Evolutionary conservation across 495 filamentous ascomycete genomes (phyloP).

Genomic region (Antarctomyces pellizariae): DNA sequence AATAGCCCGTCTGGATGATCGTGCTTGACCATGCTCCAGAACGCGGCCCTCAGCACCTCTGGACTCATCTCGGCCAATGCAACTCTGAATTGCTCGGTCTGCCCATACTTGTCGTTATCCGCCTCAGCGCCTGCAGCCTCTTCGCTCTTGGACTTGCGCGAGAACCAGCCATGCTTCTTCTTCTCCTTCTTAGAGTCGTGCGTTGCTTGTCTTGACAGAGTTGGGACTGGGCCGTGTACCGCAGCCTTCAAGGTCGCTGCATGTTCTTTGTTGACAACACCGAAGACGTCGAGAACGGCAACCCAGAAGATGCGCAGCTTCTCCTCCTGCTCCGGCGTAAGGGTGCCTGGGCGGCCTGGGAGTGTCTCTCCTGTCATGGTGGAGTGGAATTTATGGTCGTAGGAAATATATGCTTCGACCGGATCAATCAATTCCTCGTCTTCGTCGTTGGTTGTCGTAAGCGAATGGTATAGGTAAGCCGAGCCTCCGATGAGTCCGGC

Average conservation of each 20-base stretch:
- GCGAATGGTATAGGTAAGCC: too few relatives aligned
- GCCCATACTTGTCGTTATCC: slow-evolving; percentile 83
- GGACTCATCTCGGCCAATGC: slow-evolving; percentile 52
- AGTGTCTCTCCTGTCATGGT: slow-evolving; percentile 11
- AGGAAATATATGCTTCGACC: too few relatives aligned
- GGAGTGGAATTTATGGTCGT: too few relatives aligned
- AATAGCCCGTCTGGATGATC: slow-evolving; percentile 80
- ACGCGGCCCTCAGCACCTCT: slow-evolving; percentile 53
- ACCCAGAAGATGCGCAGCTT: slow-evolving; percentile 80
- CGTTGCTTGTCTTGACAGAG: slow-evolving; percentile 4
- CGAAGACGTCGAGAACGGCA: slow-evolving; percentile 55
- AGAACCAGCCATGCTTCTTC: slow-evolving; percentile 43
- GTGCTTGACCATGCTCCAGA: slow-evolving; percentile 93
- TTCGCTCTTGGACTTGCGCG: slow-evolving; percentile 34
- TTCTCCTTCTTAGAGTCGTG: slow-evolving; percentile 35
- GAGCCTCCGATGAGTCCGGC: too few relatives aligned
- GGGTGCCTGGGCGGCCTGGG: slow-evolving; percentile 55
- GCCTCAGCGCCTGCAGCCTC: slow-evolving; percentile 20
- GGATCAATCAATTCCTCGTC: too few relatives aligned
- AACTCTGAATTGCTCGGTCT: slow-evolving; percentile 64
- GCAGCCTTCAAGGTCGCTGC: slow-evolving; percentile 1
- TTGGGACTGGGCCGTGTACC: slow-evolving; percentile 1
- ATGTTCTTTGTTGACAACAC: slow-evolving; percentile 22
- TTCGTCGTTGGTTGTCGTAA: too few relatives aligned
- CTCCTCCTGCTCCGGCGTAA: slow-evolving; percentile 69